Evolutionary conservation across 1,139 yeast genomes (phyloP).

Genomic region (Geotrichum australiense): DNA sequence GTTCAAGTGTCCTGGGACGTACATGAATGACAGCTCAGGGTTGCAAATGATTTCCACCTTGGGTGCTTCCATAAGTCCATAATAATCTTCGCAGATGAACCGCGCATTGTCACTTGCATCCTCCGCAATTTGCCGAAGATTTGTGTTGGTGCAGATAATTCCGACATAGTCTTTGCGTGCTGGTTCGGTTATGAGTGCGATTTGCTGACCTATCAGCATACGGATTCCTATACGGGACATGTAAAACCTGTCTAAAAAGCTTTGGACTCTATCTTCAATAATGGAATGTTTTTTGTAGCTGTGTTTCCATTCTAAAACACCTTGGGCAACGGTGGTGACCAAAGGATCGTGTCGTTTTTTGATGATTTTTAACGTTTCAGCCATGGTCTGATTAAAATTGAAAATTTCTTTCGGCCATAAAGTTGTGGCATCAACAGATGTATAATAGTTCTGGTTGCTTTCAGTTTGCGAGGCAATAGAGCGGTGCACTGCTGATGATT

Average conservation of each 20-base stretch:
- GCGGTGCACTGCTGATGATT: constrained; percentile 14
- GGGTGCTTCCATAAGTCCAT: constrained; percentile 77
- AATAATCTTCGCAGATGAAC: constrained; percentile 81
- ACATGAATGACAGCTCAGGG: constrained; percentile 66
- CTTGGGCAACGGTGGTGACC: constrained; percentile 88
- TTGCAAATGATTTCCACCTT: constrained; percentile 70
- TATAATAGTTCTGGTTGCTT: constrained; percentile 47
- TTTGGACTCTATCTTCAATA: constrained; percentile 55
- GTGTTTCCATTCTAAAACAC: constrained; percentile 81
- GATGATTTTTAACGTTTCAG: constrained; percentile 60
- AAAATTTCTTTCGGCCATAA: constrained; percentile 71
- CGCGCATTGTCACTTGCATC: constrained; percentile 85
- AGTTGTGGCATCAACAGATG: constrained; percentile 47
- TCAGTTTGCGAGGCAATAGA: constrained; percentile 14
- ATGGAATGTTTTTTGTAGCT: constrained; percentile 14
- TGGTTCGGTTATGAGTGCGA: constrained; percentile 63
- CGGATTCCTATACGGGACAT: constrained; percentile 84
- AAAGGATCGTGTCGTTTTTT: constrained; percentile 88
- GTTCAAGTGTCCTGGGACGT: constrained; percentile 83
- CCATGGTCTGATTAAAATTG: constrained; percentile 62
- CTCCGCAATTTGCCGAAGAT: constrained; percentile 69
- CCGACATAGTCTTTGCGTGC: constrained; percentile 64
- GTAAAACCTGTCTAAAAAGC: constrained; percentile 74
- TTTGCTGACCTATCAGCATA: constrained; percentile 85
- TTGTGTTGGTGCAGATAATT: constrained; percentile 74